Base-by-base conservation (phyloP, 768 basidiomycete species). In the Trametes cubensis region DNA sequence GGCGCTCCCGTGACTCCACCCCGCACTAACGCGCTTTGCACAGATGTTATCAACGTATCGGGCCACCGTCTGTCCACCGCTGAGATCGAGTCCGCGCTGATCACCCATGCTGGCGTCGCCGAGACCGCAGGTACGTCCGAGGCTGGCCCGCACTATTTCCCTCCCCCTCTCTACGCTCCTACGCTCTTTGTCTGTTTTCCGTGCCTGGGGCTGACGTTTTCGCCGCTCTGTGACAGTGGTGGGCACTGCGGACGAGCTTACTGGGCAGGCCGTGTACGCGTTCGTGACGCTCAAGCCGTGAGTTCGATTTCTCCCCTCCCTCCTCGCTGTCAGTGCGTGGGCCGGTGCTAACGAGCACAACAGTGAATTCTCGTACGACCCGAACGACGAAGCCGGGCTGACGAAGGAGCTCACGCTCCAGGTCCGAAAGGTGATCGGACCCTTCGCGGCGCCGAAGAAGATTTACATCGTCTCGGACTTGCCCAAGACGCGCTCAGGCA, bases 11-110 rank as follows among this genome's bases (percentile, higher is more conserved):
- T 23, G 42, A 40, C 42, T 49, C 21, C 55, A 58, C 18, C 25
- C 52, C 56, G n/a, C 21, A 10, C 40, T 23, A 44, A 38, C 17
- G 30, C 23, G 18, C 18, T 48, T 41, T 28, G 60, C 10, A 14
- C 68, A 92, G 91, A 96, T 77, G 95, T 97, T 61, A 97, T 97
- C 83, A 98, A 98, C 76, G 95, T 98, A 34, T 95, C 96, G 44
- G 96, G 96, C 1, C 96, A 99, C 75, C 89, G 96, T 69, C 80
- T 99, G 56, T 95, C 94, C 45, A 99, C 96, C 4, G 96, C 96
- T 57, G 96, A 98, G 78, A 97, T 99, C 62, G 96, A 99, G 78
- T 94, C 92, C 3, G 95, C 96, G 7, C 82, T 99, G 47, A 97
- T 99, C 75, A 77, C 92, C 70, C 95, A 98, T 81, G 85, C 86